phyloP scores from a whole-genome alignment of 495 filamentous ascomycete genomes.

The Aspergillus steynii region DNA sequence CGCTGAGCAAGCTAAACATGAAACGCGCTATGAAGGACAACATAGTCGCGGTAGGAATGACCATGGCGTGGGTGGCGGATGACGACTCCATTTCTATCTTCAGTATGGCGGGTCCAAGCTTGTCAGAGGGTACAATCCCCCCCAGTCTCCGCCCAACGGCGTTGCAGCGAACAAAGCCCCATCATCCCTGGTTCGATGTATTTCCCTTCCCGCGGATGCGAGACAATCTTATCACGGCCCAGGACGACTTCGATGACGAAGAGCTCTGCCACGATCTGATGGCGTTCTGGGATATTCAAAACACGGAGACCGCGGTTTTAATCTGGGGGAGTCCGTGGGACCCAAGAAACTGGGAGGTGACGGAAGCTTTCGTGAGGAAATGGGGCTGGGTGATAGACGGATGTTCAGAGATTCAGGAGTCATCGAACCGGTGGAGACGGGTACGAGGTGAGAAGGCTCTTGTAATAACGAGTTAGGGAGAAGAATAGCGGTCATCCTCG shows the following conservation, averaged over 20 bases:
- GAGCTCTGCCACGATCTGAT: constrained; percentile 28
- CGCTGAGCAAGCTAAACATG: neutral
- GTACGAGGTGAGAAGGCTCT: constrained; percentile 18
- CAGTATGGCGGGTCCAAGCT: neutral
- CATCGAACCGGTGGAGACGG: constrained; percentile 25
- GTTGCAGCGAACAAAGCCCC: constrained; percentile 12
- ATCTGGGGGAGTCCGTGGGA: constrained; percentile 36
- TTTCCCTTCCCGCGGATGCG: constrained; percentile 33
- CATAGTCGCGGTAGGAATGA: neutral
- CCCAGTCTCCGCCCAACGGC: constrained; percentile 11
- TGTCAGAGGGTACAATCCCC: constrained; percentile 1
- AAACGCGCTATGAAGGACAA: neutral
- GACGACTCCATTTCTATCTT: constrained; percentile 1
- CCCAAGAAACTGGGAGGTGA: constrained; percentile 30
- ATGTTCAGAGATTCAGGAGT: constrained; percentile 21
- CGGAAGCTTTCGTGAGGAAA: constrained; percentile 27
- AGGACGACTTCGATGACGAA: constrained; percentile 18
- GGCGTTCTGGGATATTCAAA: constrained; percentile 22
- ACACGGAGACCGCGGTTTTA: constrained; percentile 16
- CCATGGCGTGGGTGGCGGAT: neutral
- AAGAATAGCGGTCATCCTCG: no score
- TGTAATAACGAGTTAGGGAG: no score
- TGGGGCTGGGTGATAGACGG: constrained; percentile 29
- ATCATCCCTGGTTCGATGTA: constrained; percentile 30
- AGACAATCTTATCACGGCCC: constrained; percentile 29